Evolutionary conservation across 495 filamentous ascomycete species (phyloP).

Genomic region (Penicillium ucsense): DNA sequence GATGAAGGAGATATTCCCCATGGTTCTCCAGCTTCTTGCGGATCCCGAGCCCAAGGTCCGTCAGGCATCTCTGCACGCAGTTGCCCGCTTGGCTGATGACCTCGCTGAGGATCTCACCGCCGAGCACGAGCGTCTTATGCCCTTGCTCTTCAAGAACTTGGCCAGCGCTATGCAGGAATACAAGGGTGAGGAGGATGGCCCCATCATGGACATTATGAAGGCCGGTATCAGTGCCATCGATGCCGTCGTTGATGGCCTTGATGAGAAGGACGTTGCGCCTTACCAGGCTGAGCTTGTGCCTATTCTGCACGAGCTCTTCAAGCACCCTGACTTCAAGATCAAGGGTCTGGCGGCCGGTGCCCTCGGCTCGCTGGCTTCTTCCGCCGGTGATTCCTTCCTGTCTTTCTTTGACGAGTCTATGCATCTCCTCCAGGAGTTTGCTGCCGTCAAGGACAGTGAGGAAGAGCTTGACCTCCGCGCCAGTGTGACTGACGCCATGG

Average conservation of each 20-base stretch:
- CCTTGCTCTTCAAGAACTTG: conserved; percentile 75
- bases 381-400: conserved; percentile 70
- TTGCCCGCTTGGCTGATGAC: conserved; percentile 85
- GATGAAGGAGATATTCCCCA: conserved; percentile 74
- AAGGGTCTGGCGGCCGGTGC: conserved; percentile 83
- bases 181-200: conserved; percentile 49
- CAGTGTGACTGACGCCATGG: conserved; percentile 82
- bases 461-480: conserved; percentile 87
- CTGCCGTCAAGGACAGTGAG: conserved; percentile 75
- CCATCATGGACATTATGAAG: conserved; percentile 72
- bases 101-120: conserved; percentile 78
- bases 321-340: conserved; percentile 76
- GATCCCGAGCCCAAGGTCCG: conserved; percentile 75
- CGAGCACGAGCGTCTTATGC: conserved; percentile 74
- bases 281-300: conserved; percentile 78
- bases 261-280: conserved; percentile 64
- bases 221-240: conserved; percentile 87
- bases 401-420: conserved; percentile 87
- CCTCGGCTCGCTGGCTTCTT: conserved; percentile 78
- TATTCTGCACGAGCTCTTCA: conserved; percentile 71
- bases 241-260: conserved; percentile 82
- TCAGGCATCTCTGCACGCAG: conserved; percentile 73
- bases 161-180: conserved; percentile 62
- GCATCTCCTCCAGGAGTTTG: conserved; percentile 72
- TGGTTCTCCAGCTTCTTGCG: conserved; percentile 73